Conservation (phyloP, 2,329 filamentous ascomycete species). For the Exophiala xenobiotica region DNA sequence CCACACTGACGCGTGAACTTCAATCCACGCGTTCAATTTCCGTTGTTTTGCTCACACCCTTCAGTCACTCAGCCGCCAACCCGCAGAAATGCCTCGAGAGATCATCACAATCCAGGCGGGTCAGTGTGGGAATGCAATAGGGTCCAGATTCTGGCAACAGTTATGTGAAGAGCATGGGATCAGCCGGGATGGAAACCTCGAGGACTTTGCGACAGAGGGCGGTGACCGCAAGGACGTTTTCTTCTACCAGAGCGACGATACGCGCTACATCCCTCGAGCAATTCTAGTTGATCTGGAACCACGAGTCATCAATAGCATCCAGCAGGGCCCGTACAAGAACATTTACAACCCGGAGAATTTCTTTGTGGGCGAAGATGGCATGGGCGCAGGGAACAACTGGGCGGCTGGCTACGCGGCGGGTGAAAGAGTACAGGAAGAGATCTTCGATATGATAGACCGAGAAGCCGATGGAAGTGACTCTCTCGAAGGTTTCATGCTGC, state of each 20-base stretch:
- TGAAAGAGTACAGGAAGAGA: slow-evolving; percentile 88
- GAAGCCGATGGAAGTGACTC: slow-evolving; percentile 98
- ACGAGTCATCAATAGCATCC: slow-evolving; percentile 85
- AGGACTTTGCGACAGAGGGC: slow-evolving; percentile 96
- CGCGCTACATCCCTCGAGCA: slow-evolving; percentile 92
- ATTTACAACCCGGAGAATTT: slow-evolving; percentile 99
- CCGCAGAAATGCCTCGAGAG: slow-evolving; percentile 58
- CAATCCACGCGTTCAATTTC: no score
- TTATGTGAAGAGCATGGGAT: slow-evolving; percentile 98
- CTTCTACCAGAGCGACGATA: slow-evolving; percentile 99
- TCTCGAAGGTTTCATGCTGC: slow-evolving; percentile 97
- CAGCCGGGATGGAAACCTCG: slow-evolving; percentile 92
- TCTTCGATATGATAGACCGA: slow-evolving; percentile 99
- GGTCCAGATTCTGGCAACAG: slow-evolving; percentile 98
- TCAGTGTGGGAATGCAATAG: slow-evolving; percentile 51
- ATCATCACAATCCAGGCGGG: slow-evolving; percentile 99
- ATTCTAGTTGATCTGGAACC: slow-evolving; percentile 95
- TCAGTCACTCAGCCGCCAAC: no score
- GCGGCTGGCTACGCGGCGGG: slow-evolving; percentile 93
- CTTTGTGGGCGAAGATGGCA: slow-evolving; percentile 90
- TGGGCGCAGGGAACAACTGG: slow-evolving; percentile 97
- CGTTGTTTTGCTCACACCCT: slow-evolving; percentile 1
- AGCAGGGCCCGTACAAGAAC: slow-evolving; percentile 91
- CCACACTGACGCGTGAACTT: no score
- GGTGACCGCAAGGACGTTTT: slow-evolving; percentile 98